Conservation (phyloP, 495 filamentous ascomycete genomes). For the Tuber borchii region DNA sequence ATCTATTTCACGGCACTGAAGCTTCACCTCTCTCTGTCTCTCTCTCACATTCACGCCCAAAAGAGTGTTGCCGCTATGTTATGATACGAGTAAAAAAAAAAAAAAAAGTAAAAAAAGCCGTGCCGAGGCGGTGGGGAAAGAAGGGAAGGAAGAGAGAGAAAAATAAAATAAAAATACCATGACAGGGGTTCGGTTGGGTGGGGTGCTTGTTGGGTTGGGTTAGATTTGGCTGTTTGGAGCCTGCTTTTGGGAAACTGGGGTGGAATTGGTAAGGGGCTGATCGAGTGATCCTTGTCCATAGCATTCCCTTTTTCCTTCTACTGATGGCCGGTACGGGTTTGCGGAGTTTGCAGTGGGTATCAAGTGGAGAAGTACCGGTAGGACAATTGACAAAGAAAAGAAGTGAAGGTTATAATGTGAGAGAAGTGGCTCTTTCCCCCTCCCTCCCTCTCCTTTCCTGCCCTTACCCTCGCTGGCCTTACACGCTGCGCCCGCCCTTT, state of each 20-base stretch:
- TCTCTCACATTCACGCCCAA: background rate
- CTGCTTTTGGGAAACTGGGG: background rate
- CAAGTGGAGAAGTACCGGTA: background rate
- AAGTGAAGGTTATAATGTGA: background rate
- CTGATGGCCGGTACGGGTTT: background rate
- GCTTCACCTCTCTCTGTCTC: background rate
- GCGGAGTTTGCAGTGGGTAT: background rate
- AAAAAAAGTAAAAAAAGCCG: background rate
- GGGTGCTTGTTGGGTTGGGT: background rate
- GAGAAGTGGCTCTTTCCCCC: background rate
- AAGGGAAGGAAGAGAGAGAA: background rate
- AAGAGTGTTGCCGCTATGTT: too few relatives aligned
- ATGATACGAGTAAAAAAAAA: too few relatives aligned
- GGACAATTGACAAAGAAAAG: background rate
- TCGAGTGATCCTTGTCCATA: background rate
- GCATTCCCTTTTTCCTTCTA: background rate
- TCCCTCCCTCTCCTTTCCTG: background rate
- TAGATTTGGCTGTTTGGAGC: background rate
- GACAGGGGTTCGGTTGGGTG: background rate
- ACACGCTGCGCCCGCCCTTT: background rate
- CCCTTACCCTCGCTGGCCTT: background rate
- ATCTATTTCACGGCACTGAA: background rate
- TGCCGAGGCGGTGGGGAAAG: background rate
- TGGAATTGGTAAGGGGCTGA: slow-evolving; percentile 2
- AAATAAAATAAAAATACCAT: background rate